Base-by-base conservation (phyloP, 2,329 filamentous ascomycete genomes). In the Arthrobotrys entomopaga region DNA sequence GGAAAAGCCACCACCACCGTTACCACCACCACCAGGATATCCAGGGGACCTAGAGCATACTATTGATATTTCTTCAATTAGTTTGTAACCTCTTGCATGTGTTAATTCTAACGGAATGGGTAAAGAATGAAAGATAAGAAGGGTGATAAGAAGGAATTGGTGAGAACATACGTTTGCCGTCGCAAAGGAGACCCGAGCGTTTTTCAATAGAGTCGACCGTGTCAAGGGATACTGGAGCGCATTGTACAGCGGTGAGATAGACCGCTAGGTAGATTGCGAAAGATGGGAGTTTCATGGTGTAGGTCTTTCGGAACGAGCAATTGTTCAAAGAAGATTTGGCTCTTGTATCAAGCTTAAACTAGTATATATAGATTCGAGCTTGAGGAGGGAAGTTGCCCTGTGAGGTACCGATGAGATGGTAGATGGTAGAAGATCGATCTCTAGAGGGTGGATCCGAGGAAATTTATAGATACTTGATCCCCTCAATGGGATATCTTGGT, bases 191-290 rank as follows among this genome's bases (percentile, higher is more conserved):
- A 29, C 24, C 49, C 15, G 40, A 43, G 10, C 40, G 24, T 7
- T 26, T 11, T n/a, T 26, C 60, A 52, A 20, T 56, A 49, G 46
- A 49, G n/a, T 48, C 50, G 7, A 54, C 10, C 19, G 38, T 19
- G 16, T 56, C 20, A 20, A 65, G 38, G 11, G 61, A 22, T 6
- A 66, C 50, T n/a, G 69, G 69, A 16, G 42, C 54, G n/a, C 48
- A 65, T 57, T 73, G 61, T 29, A 46, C 61, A 15, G 56, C 56
- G 5, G 69, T 57, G 20, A 8, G 38, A 11, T 65, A 54, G 19
- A 60, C 10, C 24, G 49, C 49, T 15, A 73, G 40, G 20, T 48
- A 6, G 26, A 61, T 10, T 4, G 54, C 38, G 22, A 56, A 20
- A 11, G 61, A 66, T 29, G 49, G 54, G 40, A 66, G 11, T 13